Base-by-base conservation (phyloP, 768 basidiomycete genomes). In the Stropharia rugosoannulata region DNA sequence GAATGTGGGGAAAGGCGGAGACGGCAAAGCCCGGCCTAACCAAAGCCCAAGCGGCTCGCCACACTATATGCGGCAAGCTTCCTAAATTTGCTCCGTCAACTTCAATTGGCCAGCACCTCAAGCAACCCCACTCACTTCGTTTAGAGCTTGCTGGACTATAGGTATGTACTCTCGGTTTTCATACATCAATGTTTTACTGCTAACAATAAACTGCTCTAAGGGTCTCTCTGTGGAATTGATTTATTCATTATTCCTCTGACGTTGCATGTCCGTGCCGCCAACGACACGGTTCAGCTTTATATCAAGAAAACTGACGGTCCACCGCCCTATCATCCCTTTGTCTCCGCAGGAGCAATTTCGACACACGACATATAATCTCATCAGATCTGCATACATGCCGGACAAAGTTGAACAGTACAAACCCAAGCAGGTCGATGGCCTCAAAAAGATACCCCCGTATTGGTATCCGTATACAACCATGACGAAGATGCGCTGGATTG, bases 391-490 rank as follows among this genome's bases (percentile, higher is more conserved):
- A 25, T 35, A 68, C 44, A 84, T 85, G 82, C 64, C 74, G 3
- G 73, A 75, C 51, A 63, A 69, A 40, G 50, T 64, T n/a, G 64
- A 68, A 18, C 66, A 64, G 42, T 65, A 62, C n/a, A 64, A 68
- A 22, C 62, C 58, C 52, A 52, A 59, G 50, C 58, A 62, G 49
- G 66, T 57, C 66, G 38, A 59, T 4, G 86, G 85, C 10, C 75
- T 97, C 56, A 88, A 89, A 67, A 93, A 93, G 68, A 80, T 89
- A 49, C 74, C 86, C 40, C 90, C 95, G 0, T 96, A 96, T 68
- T 97, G 93, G 92, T 90, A 92, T 68, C 90, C 93, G 2, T 92
- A 95, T 66, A 90, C 86, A 8, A 96, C 94, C 0, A 95, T 89
- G 85, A 93, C 93, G 18, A 98, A 98, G 69, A 81, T 86, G 49